These are phyloP conservation scores for Leccinum incarnatum DNA, from an alignment of 768 basidiomycete genomes.

Conservation along the genomic window DNA sequence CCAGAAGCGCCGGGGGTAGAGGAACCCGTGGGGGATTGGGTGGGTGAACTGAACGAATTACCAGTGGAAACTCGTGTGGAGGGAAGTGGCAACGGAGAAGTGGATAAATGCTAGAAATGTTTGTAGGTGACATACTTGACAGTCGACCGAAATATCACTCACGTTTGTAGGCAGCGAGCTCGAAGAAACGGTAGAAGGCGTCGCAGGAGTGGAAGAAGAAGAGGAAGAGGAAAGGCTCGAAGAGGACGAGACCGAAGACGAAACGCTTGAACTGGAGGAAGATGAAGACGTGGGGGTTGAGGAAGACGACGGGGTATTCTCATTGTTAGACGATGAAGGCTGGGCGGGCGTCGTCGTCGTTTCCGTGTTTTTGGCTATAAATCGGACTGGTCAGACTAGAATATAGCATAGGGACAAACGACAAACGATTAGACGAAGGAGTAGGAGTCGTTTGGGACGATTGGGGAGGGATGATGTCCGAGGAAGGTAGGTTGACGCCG, in stretches of 20 bases:
- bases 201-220: conserved; percentile 4
- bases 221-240: background rate
- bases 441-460: background rate
- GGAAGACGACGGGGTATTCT: conserved; percentile 16
- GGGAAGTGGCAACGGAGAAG: background rate
- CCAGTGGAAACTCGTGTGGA: background rate
- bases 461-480: background rate
- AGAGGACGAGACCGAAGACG: conserved; percentile 9
- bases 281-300: conserved; percentile 4
- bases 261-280: background rate
- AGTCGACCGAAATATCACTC: conserved; percentile 6
- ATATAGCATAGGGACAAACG: background rate
- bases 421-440: background rate
- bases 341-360: background rate
- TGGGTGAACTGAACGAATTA: conserved; percentile 1
- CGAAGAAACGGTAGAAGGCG: conserved; percentile 7
- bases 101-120: background rate
- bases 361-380: conserved; percentile 2
- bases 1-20: conserved; percentile 34
- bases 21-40: conserved; percentile 19
- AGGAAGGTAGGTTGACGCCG: background rate
- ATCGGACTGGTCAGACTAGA: background rate
- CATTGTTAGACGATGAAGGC: background rate
- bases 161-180: conserved; percentile 14
- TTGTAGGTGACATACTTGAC: background rate